Conservation (phyloP, 2,329 filamentous ascomycete genomes). For the Trichoderma cornu-damae region DNA sequence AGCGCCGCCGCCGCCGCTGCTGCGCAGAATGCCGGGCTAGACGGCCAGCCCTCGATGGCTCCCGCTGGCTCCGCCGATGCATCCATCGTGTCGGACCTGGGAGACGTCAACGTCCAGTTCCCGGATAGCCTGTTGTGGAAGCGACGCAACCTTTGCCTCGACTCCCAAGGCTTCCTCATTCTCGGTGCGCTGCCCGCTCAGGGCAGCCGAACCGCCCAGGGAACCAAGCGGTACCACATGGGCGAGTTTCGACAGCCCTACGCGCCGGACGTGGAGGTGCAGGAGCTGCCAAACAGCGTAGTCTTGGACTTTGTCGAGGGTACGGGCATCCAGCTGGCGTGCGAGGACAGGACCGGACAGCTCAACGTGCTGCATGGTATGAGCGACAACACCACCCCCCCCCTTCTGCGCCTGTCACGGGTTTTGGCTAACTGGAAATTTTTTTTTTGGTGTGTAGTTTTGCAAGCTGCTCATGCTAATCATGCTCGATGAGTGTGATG, state of each 20-base stretch:
- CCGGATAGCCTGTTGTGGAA: conserved; percentile 97
- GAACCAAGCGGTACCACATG: conserved; percentile 74
- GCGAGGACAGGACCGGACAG: conserved; percentile 57
- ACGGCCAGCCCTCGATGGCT: conserved; percentile 26
- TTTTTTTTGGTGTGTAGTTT: conserved; percentile 24
- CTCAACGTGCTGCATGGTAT: conserved; percentile 48
- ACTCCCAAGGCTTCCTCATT: conserved; percentile 76
- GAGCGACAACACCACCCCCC: too few relatives aligned
- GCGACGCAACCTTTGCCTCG: conserved; percentile 79
- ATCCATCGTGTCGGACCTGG: conserved; percentile 61
- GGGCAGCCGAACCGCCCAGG: conserved; percentile 42
- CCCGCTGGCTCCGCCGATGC: conserved; percentile 27
- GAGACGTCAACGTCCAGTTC: conserved; percentile 95
- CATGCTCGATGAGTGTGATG: conserved; percentile 28
- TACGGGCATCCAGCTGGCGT: conserved; percentile 58
- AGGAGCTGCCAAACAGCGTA: conserved; percentile 87
- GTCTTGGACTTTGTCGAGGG: conserved; percentile 57
- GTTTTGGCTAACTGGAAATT: conserved; percentile 23
- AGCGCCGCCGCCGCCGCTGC: background rate
- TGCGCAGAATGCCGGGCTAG: conserved; percentile 21
- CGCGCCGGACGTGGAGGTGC: conserved; percentile 81
- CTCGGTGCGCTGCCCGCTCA: conserved; percentile 59
- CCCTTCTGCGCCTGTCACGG: too few relatives aligned
- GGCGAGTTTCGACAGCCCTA: conserved; percentile 76
- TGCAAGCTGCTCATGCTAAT: conserved; percentile 35